A percentile compares a stretch with the other conserved stretches of the same genome.
These are phyloP conservation scores for Naganishia sp. DNA, from an alignment of 1,284 basidiomycete genomes.

Conservation along the genomic window DNA sequence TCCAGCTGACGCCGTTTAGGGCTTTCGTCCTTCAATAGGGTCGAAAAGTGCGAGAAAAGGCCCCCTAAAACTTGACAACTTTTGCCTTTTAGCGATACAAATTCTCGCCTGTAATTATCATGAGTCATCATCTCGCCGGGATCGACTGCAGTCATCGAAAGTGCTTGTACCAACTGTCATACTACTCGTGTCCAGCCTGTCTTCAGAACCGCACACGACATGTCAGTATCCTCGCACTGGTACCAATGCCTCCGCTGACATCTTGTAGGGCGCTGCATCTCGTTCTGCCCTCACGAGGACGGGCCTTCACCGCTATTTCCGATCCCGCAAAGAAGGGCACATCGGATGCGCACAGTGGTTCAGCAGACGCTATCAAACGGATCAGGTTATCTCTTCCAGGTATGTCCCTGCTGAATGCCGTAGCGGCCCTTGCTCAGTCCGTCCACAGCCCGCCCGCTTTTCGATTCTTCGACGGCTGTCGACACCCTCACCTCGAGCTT, in stretches of 20 bases:
- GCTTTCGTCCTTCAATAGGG: no score
- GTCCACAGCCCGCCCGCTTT: background rate
- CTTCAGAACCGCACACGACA: background rate
- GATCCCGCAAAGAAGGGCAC: constrained; percentile 1
- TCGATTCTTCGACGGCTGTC: background rate
- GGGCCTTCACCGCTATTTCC: constrained; percentile 15
- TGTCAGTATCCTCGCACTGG: background rate
- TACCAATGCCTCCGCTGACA: background rate
- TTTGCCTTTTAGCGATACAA: no score
- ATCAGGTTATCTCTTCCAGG: constrained; percentile 27
- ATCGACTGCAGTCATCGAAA: no score
- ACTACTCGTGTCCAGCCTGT: no score
- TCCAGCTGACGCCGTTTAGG: no score
- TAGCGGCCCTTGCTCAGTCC: background rate
- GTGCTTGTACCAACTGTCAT: no score
- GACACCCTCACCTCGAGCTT: background rate
- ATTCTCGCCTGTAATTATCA: no score
- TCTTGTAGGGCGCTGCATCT: background rate
- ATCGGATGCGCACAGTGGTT: background rate
- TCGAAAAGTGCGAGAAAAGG: no score
- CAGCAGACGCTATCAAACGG: constrained; percentile 13
- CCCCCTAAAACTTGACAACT: no score
- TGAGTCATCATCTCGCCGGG: no score
- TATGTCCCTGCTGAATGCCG: background rate
- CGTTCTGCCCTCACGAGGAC: constrained; percentile 16